phyloP scores from a whole-genome alignment of 2,329 filamentous ascomycete species.

The Calonectria leucothoes region DNA sequence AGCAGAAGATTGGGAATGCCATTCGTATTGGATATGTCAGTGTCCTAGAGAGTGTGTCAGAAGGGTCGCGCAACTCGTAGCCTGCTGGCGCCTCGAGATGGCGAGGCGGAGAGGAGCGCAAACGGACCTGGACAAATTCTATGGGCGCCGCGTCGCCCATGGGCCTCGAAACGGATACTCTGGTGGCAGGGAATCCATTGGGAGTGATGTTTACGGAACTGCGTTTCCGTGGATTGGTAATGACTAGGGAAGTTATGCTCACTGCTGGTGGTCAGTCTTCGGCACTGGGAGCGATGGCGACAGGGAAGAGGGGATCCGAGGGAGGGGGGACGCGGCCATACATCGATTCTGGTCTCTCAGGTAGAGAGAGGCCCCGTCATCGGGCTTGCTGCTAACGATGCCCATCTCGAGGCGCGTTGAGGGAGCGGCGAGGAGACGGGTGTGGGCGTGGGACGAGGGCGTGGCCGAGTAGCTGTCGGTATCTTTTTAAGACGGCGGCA shows the following conservation, averaged over 20 bases:
- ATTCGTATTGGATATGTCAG: slow-evolving; percentile 67
- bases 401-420: slow-evolving; percentile 75
- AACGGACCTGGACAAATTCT: slow-evolving; percentile 89
- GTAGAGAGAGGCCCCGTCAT: slow-evolving; percentile 84
- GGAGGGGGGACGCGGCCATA: slow-evolving; percentile 60
- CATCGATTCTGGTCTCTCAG: slow-evolving; percentile 92
- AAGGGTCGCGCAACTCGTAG: slow-evolving; percentile 29
- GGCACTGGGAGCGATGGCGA: slow-evolving; percentile 7
- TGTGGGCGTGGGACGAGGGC: slow-evolving; percentile 31
- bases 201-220: slow-evolving; percentile 82
- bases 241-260: slow-evolving; percentile 83
- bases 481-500: slow-evolving; percentile 42
- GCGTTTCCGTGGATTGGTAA: slow-evolving; percentile 84
- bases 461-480: slow-evolving; percentile 41
- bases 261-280: slow-evolving; percentile 65
- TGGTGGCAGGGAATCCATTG: slow-evolving; percentile 87
- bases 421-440: slow-evolving; percentile 30
- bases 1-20: slow-evolving; percentile 80
- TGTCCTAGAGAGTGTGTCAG: slow-evolving; percentile 70
- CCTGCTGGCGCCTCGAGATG: slow-evolving; percentile 11
- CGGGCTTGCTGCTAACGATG: slow-evolving; percentile 87
- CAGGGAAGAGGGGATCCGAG: slow-evolving; percentile 15
- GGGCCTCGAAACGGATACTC: slow-evolving; percentile 79
- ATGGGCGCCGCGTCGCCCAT: slow-evolving; percentile 79
- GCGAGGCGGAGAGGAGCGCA: slow-evolving; percentile 31